A percentile compares a stretch with the other conserved stretches of the same genome.
Conservation (phyloP, 2,329 filamentous ascomycete genomes). For the Colletotrichum melonis region DNA sequence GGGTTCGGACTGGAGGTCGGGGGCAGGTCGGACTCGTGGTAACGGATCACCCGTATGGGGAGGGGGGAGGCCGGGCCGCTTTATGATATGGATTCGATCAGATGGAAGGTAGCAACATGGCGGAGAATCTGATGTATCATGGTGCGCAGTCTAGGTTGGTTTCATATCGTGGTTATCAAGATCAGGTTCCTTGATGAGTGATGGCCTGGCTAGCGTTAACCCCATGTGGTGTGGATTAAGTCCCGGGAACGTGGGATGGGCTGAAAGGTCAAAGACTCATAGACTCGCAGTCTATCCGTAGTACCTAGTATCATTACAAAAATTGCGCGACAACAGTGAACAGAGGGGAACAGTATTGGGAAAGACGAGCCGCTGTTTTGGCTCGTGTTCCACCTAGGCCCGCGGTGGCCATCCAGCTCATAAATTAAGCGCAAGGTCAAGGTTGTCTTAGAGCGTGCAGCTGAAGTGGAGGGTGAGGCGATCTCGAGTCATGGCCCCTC, state of each 20-base stretch:
- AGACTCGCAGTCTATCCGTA: neutral
- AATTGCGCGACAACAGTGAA: conserved; percentile 2
- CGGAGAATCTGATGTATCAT: conserved; percentile 2
- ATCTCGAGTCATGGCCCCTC: conserved; percentile 22
- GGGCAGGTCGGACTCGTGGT: neutral
- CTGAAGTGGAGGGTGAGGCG: neutral
- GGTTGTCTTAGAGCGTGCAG: conserved; percentile 16
- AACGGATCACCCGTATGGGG: neutral
- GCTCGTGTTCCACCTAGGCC: neutral
- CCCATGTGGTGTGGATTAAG: neutral
- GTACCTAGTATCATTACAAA: neutral
- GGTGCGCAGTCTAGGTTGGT: conserved; percentile 11
- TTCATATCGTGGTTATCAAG: neutral
- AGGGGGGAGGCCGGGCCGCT: conserved; percentile 4
- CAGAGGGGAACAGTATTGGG: neutral
- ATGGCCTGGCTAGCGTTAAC: neutral
- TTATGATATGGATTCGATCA: conserved; percentile 7
- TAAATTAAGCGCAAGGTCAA: conserved; percentile 25
- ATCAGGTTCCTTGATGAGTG: neutral
- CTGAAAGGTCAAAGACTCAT: neutral
- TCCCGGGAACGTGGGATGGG: conserved; percentile 15
- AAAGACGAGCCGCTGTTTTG: conserved; percentile 6
- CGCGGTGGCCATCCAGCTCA: neutral
- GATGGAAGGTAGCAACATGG: neutral
- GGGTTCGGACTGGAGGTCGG: neutral